Conservation (phyloP, 108 stramenopile genomes). For the Fragilariopsis cylindrus region DNA sequence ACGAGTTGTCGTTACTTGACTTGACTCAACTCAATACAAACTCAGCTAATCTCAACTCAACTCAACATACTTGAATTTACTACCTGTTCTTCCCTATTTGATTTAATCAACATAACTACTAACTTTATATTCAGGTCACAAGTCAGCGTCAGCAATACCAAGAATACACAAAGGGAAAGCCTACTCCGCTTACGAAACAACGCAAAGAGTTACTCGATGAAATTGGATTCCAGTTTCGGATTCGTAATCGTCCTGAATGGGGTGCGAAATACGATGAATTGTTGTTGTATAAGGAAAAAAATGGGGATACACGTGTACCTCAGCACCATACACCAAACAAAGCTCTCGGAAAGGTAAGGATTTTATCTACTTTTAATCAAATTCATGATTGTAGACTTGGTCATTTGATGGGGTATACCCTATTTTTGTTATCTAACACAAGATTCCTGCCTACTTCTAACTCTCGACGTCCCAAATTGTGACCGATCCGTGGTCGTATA, state of each 20-base stretch:
- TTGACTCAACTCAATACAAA: no score
- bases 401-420: background rate
- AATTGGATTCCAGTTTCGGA: constrained; percentile 74
- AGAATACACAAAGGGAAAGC: constrained; percentile 42
- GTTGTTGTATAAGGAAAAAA: constrained; percentile 53
- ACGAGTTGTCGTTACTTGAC: background rate
- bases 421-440: background rate
- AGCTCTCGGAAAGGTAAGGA: constrained; percentile 55
- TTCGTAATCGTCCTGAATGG: constrained; percentile 72
- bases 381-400: background rate
- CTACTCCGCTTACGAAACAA: constrained; percentile 55
- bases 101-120: no score
- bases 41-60: no score
- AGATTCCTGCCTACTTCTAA: no score
- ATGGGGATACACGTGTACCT: constrained; percentile 52
- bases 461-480: no score
- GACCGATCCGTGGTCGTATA: no score
- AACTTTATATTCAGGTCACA: constrained; percentile 38
- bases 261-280: constrained; percentile 66
- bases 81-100: no score
- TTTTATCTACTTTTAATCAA: background rate
- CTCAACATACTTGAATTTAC: no score
- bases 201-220: constrained; percentile 57
- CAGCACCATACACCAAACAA: constrained; percentile 60
- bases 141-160: constrained; percentile 68